Conservation (phyloP, 352 stramenopile species). For the Blastocystis sp. region DNA sequence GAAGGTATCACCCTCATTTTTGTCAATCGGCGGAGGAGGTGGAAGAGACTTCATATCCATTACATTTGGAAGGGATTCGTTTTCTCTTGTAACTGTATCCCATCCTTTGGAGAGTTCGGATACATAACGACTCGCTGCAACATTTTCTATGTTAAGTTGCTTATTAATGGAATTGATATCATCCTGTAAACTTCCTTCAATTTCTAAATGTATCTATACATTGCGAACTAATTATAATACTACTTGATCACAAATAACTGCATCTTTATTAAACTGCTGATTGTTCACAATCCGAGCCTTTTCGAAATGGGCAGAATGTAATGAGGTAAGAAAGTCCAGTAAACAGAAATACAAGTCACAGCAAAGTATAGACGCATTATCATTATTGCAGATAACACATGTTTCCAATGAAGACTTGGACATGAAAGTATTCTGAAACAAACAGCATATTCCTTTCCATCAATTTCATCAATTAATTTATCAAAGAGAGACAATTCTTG, state of each 20-base stretch:
- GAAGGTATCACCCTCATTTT: slow-evolving; percentile 19
- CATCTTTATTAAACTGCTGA: slow-evolving; percentile 18
- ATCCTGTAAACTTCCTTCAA: background rate
- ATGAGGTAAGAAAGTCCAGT: slow-evolving; percentile 17
- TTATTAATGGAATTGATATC: background rate
- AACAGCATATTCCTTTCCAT: background rate
- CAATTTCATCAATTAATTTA: background rate
- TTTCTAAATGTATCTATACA: background rate
- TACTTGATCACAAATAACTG: background rate
- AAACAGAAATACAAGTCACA: slow-evolving; percentile 33
- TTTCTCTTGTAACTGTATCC: background rate
- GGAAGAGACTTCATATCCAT: slow-evolving; percentile 44
- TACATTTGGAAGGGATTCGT: background rate
- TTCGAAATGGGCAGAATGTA: slow-evolving; percentile 6
- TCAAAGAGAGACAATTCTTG: slow-evolving; percentile 40
- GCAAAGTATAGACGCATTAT: slow-evolving; percentile 25
- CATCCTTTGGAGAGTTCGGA: background rate
- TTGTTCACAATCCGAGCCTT: background rate
- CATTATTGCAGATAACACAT: background rate
- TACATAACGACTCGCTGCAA: background rate
- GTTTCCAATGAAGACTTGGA: background rate
- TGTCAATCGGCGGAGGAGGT: background rate
- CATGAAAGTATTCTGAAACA: background rate
- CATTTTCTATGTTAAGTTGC: background rate
- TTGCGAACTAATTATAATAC: background rate